phyloP scores from a whole-genome alignment of 2,329 filamentous ascomycete genomes.

The Botrytis pseudocinerea region DNA sequence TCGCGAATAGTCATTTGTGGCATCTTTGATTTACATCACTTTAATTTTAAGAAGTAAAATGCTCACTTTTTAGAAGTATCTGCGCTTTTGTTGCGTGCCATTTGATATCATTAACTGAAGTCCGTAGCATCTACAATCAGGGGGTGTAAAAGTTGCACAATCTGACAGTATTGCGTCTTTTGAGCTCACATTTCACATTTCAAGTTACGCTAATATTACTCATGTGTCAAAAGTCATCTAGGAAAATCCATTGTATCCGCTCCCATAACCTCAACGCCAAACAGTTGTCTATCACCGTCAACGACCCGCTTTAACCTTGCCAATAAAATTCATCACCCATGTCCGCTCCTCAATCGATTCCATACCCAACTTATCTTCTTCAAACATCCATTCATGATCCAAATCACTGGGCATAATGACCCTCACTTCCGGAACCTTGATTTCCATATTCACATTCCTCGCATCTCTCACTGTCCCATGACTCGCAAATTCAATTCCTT shows the following conservation, averaged over 20 bases:
- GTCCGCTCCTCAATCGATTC: slow-evolving; percentile 5
- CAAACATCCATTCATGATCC: not conserved
- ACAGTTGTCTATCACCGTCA: not conserved
- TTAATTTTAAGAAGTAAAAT: not conserved
- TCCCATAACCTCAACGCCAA: not conserved
- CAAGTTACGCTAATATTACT: not conserved
- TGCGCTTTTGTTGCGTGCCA: not conserved
- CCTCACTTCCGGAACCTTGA: not conserved
- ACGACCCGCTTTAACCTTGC: not conserved
- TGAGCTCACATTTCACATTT: not conserved
- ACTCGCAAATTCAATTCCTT: too few species aligned
- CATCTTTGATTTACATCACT: not conserved
- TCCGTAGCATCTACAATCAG: not conserved
- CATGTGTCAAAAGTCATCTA: not conserved
- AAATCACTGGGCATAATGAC: not conserved
- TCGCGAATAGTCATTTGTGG: not conserved
- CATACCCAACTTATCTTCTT: not conserved
- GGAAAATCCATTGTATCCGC: not conserved
- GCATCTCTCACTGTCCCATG: too few species aligned
- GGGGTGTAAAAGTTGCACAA: not conserved
- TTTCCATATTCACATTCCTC: not conserved
- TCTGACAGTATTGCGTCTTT: not conserved
- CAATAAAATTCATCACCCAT: not conserved
- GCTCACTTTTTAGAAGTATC: not conserved
- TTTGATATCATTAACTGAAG: not conserved